Base-by-base conservation (phyloP, 1,139 yeast species). In the Wickerhamiella pararugosa region DNA sequence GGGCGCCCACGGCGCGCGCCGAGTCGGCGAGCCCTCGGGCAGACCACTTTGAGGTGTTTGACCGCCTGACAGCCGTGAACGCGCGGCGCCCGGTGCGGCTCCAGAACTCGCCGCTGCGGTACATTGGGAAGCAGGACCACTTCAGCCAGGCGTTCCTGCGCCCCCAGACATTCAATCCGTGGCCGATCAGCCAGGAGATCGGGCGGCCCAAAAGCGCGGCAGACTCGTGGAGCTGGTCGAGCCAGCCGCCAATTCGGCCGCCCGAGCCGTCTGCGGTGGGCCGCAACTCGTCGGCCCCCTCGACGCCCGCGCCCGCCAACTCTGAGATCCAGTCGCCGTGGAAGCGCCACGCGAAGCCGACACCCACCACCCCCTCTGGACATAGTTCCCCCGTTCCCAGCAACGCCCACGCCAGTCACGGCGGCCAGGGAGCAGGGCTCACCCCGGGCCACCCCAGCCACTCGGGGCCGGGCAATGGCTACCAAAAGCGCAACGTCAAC, bases 131-230 rank as follows among this genome's bases (percentile, higher is more conserved):
- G 15, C 30, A 36, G 29, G 53, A 48, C 39, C 43, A 49, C 33
- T 50, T 49, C 42, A 8, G 45, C n/a, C 52, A 49, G 42, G 53
- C 53, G 26, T 50, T 50, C 29, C 34, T 34, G 36, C 44, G 41
- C n/a, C 37, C 43, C 6, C 41, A 33, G 36, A 25, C 40, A 25
- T 44, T 44, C 36, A 44, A 42, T 7, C 44, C 47, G 11, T 43
- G 45, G 44, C 32, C 42, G n/a, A 10, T 42, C 15, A 33, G 41
- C 34, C 46, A 42, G 34, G 48, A 44, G 25, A 44, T 46, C 28
- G 39, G 37, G 15, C 47, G 48, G 8, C 48, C 48, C 34, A 44
- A 46, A 30, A 33, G 40, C 10, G 47, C 48, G 6, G 35, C 48
- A 7, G 48, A 38, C 28, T 37, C 32, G 37, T 34, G 38, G 39